Base-by-base conservation (phyloP, 306 rosid genomes). In the Sophora flavescens region DNA sequence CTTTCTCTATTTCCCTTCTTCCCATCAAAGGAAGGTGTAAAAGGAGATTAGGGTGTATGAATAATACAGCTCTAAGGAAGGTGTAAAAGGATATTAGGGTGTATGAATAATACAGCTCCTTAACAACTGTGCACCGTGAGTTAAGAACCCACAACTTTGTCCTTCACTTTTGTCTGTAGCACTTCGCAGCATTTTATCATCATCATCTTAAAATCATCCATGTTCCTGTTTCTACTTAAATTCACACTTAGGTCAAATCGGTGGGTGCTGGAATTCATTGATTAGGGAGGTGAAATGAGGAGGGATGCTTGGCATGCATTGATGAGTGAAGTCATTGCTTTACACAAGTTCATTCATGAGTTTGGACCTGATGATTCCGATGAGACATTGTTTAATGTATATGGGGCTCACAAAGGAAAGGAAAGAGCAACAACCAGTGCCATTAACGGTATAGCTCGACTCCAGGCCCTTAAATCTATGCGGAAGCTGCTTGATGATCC, bases 281-380 rank as follows among this genome's bases (percentile, higher is more conserved):
- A 95, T 86, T 88, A 90, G 83, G 99, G 99, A 80, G 97, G 99
- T 76, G 99, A 95, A 71, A 90, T 95, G 97, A 89, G 96, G 89
- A 87, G 97, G 81, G 99, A 95, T 57, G 91, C 88, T 62, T 95
- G 99, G 99, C 88, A 92, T 82, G 93, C 97, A 11, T 84, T 89
- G 76, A 84, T 95, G 30, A 87, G 91, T 70, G 99, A 95, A 82
- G 87, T 92, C 79, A 87, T 89, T 65, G 63, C 89, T 63, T 68
- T 93, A 52, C 97, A 95, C 90, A 86, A 87, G 80, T 95, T 95
- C 84, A 80, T 86, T 17, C 77, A 35, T 11, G 89, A 90, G 76
- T 90, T 86, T 79, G 97, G 96, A 79, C 97, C 99, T 3, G 80
- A 70, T 82, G 93, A 87, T 75, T 89, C 66, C 63, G 96, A 95